phyloP scores from a whole-genome alignment of 768 basidiomycete genomes.

The Leccinum subtestaceum region DNA sequence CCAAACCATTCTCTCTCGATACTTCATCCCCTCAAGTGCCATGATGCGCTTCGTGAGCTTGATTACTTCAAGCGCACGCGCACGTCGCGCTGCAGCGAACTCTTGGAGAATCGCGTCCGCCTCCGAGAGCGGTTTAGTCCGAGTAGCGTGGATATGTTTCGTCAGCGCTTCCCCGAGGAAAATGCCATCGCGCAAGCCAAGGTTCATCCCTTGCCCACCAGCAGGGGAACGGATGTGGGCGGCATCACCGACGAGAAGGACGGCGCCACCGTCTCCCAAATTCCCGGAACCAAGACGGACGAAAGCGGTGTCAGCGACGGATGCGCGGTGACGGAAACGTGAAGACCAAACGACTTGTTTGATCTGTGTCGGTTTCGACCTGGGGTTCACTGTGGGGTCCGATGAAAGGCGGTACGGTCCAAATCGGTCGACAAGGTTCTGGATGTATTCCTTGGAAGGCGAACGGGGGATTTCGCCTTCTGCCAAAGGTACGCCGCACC shows the following conservation, averaged over 20 bases:
- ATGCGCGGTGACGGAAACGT: slow-evolving; percentile 43
- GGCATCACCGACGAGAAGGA: slow-evolving; percentile 43
- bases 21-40: slow-evolving; percentile 21
- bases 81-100: slow-evolving; percentile 36
- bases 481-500: slow-evolving; percentile 35
- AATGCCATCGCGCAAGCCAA: slow-evolving; percentile 53
- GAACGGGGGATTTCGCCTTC: slow-evolving; percentile 36
- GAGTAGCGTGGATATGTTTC: slow-evolving; percentile 30
- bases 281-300: slow-evolving; percentile 24
- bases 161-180: slow-evolving; percentile 42
- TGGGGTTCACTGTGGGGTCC: slow-evolving; percentile 33
- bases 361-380: slow-evolving; percentile 30
- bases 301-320: slow-evolving; percentile 41
- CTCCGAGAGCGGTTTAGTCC: slow-evolving; percentile 5
- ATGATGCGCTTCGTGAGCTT: slow-evolving; percentile 37
- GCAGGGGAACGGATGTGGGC: slow-evolving; percentile 53
- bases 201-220: slow-evolving; percentile 58
- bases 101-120: slow-evolving; percentile 33
- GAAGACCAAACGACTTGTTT: slow-evolving; percentile 42
- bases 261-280: slow-evolving; percentile 9
- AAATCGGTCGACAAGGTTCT: slow-evolving; percentile 40
- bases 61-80: slow-evolving; percentile 43
- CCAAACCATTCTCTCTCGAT: slow-evolving; percentile 14
- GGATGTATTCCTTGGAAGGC: slow-evolving; percentile 42
- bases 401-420: slow-evolving; percentile 37